A percentile compares a stretch with the other conserved stretches of the same genome.
These are phyloP conservation scores for Aspergillus vadensis DNA, from an alignment of 2,329 filamentous ascomycete genomes.

Conservation along the genomic window DNA sequence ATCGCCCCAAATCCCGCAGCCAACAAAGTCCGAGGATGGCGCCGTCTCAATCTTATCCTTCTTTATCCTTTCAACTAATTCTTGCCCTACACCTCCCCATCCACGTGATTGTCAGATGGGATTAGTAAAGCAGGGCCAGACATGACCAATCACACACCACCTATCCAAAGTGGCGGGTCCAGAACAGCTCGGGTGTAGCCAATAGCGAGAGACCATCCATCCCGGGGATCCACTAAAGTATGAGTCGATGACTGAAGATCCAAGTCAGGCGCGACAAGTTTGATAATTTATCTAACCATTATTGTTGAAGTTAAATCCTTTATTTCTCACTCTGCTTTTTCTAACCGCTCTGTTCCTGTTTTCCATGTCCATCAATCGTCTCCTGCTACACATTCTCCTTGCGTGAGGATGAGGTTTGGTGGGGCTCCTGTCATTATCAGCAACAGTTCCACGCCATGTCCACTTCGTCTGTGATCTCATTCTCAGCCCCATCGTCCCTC, in stretches of 20 bases:
- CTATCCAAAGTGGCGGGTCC: constrained; percentile 1
- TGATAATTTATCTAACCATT: constrained; percentile 1
- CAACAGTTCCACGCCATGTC: constrained; percentile 19
- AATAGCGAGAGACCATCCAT: not conserved
- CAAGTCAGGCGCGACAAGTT: not conserved
- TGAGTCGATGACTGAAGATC: constrained; percentile 24
- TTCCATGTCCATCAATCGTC: not conserved
- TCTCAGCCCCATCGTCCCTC: constrained; percentile 3
- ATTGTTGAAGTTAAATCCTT: not conserved
- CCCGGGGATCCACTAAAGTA: constrained; percentile 11
- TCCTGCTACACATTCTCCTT: not conserved
- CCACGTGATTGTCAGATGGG: not conserved
- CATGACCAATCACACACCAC: constrained; percentile 5
- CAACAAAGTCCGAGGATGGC: no score
- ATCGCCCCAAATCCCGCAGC: no score
- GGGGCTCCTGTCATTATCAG: constrained; percentile 5
- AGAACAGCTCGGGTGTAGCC: not conserved
- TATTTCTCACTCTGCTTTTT: not conserved
- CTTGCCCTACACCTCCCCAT: not conserved
- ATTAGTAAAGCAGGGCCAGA: not conserved
- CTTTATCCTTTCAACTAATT: no score
- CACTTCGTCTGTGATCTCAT: constrained; percentile 9
- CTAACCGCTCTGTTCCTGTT: no score
- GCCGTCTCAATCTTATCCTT: no score
- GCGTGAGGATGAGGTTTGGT: constrained; percentile 16